Conservation (phyloP, 305 asterid species). For the Fraxinus baroniana region DNA sequence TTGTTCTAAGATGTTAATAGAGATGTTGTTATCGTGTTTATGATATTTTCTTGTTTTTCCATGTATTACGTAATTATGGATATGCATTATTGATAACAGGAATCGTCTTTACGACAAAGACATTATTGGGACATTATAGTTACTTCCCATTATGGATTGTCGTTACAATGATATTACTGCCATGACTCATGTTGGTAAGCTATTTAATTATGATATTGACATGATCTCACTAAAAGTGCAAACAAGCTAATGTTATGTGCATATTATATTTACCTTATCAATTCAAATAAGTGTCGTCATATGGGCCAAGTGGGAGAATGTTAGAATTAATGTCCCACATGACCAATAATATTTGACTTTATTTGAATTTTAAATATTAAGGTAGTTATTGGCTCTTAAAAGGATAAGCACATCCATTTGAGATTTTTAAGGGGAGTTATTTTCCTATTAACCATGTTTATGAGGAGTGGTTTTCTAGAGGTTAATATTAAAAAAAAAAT, state of each 20-base stretch:
- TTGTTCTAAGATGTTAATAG: not conserved
- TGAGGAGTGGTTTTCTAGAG: not conserved
- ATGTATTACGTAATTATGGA: not conserved
- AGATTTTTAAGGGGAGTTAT: not conserved
- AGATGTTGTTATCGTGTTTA: not conserved
- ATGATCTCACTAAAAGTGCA: not conserved
- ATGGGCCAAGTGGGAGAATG: not conserved
- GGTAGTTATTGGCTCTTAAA: too few relatives aligned
- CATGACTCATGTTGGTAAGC: not conserved
- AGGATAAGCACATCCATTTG: not conserved
- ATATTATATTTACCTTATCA: not conserved
- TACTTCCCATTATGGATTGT: not conserved
- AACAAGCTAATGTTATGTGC: not conserved
- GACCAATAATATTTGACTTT: not conserved
- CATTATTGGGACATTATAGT: not conserved
- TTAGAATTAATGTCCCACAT: not conserved
- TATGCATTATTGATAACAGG: not conserved
- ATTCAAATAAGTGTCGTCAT: not conserved
- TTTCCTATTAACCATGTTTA: not conserved
- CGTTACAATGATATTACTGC: too few relatives aligned
- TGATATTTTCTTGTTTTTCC: not conserved
- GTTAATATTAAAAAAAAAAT: too few relatives aligned
- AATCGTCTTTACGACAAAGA: not conserved
- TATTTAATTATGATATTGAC: not conserved
- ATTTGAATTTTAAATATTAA: too few relatives aligned